Percentiles rank a stretch among this genome's conserved stretches.
phyloP scores from a whole-genome alignment of 139 green algal genomes.

The Penium margaritaceum region DNA sequence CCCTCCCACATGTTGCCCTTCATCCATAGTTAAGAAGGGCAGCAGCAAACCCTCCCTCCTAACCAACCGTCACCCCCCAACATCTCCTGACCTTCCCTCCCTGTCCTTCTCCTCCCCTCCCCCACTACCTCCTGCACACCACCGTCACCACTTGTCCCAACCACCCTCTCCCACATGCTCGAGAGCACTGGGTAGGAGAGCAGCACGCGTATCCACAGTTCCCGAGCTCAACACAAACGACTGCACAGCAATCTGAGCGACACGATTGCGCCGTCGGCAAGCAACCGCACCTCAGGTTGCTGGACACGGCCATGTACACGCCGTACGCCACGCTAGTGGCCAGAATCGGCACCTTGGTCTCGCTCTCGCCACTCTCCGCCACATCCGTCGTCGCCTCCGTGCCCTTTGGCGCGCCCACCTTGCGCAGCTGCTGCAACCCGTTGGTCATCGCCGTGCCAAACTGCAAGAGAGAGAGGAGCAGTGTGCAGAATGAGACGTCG shows the following conservation, averaged over 20 bases:
- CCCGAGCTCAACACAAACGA: too few relatives aligned
- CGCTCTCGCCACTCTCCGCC: neutral
- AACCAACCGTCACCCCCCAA: neutral
- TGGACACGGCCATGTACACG: constrained; percentile 85
- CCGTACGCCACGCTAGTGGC: constrained; percentile 74
- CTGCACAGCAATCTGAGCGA: too few relatives aligned
- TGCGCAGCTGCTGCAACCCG: constrained; percentile 49
- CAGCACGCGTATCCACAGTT: neutral
- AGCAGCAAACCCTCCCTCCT: too few relatives aligned
- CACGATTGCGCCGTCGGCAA: neutral
- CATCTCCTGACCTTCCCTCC: neutral
- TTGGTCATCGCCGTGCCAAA: constrained; percentile 88
- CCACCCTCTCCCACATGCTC: neutral
- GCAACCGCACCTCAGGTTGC: constrained; percentile 67
- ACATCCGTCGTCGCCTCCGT: neutral
- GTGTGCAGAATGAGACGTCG: too few relatives aligned
- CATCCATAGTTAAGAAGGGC: too few relatives aligned
- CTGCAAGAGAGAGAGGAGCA: neutral
- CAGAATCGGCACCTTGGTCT: constrained; percentile 68
- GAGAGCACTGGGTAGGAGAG: too few relatives aligned
- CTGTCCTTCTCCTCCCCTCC: neutral
- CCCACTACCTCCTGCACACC: neutral
- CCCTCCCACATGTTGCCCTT: too few relatives aligned
- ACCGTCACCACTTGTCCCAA: neutral
- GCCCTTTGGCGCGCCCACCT: neutral